Conservation (phyloP, 164 flowering plant species). For the Annona squamosa region DNA sequence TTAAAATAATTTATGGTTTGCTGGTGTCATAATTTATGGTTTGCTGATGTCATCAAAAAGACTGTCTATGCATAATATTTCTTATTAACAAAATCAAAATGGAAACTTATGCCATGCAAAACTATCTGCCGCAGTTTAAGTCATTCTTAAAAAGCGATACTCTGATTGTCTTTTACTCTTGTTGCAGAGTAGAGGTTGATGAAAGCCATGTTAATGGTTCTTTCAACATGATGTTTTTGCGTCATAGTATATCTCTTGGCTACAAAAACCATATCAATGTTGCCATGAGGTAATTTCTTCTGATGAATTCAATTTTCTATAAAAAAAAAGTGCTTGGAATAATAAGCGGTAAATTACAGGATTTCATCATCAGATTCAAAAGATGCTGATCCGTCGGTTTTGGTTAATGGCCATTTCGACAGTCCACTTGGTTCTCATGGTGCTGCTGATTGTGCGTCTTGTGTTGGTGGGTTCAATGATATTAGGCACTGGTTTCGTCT, state of each 20-base stretch:
- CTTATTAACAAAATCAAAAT: too few species aligned
- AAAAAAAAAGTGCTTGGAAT: background rate
- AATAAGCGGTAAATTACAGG: slow-evolving; percentile 34
- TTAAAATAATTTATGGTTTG: too few species aligned
- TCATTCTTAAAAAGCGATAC: too few species aligned
- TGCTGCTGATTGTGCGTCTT: slow-evolving; percentile 96
- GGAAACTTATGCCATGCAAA: too few species aligned
- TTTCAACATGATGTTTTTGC: slow-evolving; percentile 89
- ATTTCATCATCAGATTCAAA: slow-evolving; percentile 61
- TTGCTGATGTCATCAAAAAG: too few species aligned
- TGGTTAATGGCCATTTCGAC: slow-evolving; percentile 92
- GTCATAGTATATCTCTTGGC: slow-evolving; percentile 67
- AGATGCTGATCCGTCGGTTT: slow-evolving; percentile 69
- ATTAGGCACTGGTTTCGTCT: background rate
- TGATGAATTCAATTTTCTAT: background rate
- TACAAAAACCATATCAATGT: slow-evolving; percentile 81
- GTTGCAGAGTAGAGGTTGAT: slow-evolving; percentile 80
- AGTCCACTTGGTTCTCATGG: slow-evolving; percentile 95
- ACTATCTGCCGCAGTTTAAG: too few species aligned
- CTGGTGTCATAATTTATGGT: too few species aligned
- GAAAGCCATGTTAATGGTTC: slow-evolving; percentile 69
- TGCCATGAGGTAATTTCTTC: slow-evolving; percentile 50
- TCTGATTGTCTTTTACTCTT: background rate
- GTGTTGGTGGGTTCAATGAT: slow-evolving; percentile 67
- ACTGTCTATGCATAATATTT: too few species aligned